Evolutionary conservation across 371 early-diverging fungal species (phyloP).

Genomic region (Mucor lusitanicus): DNA sequence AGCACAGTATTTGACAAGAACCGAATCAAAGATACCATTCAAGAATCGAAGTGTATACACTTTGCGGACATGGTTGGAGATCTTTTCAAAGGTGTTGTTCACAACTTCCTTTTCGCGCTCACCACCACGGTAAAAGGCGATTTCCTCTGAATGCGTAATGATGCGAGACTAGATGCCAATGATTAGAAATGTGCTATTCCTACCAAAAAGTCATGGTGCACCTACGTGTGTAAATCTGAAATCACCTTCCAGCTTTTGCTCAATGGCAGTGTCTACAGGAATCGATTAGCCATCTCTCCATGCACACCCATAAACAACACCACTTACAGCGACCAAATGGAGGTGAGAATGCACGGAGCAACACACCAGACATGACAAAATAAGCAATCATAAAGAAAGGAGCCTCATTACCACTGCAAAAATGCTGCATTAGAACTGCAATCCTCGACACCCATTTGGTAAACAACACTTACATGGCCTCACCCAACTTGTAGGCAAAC

Average conservation of each 20-base stretch:
- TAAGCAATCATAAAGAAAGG: conserved; percentile 82
- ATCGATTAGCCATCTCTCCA: not conserved
- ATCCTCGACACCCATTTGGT: not conserved
- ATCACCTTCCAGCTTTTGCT: conserved; percentile 84
- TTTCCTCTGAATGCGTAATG: conserved; percentile 85
- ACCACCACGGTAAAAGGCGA: conserved; percentile 85
- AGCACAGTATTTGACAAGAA: conserved; percentile 87
- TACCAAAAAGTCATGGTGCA: not conserved
- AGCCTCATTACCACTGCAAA: conserved; percentile 63
- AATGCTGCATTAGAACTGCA: not conserved
- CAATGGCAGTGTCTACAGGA: conserved; percentile 67
- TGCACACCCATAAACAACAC: no score
- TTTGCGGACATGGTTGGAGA: conserved; percentile 78
- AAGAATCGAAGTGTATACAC: conserved; percentile 78
- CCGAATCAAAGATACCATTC: conserved; percentile 82
- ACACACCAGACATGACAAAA: conserved; percentile 73
- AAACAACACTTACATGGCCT: conserved; percentile 71
- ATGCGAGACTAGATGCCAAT: conserved; percentile 62
- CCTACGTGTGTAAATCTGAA: conserved; percentile 81
- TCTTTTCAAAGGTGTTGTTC: conserved; percentile 68
- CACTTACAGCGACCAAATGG: conserved; percentile 79
- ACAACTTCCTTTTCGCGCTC: conserved; percentile 75
- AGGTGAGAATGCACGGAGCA: conserved; percentile 80
- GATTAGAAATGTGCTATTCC: not conserved
- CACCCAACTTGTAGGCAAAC: conserved; percentile 83